Base-by-base conservation (phyloP, 257 asterid genomes). In the Handroanthus guayacan region DNA sequence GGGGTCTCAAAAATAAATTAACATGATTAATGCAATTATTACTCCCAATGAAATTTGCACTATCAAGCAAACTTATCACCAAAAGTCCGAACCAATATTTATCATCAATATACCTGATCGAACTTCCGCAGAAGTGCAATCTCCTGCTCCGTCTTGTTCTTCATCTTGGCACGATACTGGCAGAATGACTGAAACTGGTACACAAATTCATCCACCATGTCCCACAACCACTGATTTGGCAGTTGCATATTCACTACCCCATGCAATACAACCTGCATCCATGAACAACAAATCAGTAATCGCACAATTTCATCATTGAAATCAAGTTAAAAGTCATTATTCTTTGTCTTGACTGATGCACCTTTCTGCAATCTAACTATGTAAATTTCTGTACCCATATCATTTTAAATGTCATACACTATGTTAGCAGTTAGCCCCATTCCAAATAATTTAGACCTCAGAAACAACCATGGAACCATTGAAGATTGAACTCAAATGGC, bases 181-280 rank as follows among this genome's bases (percentile, higher is more conserved):
- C 97, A 93, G 87, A 95, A 95, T 14, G 97, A 90, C 86, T 93
- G 99, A 65, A 93, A 95, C 78, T 95, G 99, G 87, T 93, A 93
- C 0, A 93, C 98, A 69, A 95, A 95, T 79, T 93, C 99, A 77
- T 95, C 99, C 31, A 93, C 97, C 98, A 93, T 95, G 77, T 95
- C 99, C 99, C 99, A 95, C 86, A 93, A 71, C 99, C 98, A 95
- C 86, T 95, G 97, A 87, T 95, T 95, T 11, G 99, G 99, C 81
- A 95, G 80, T 83, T 95, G 98, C 98, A 95, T 91, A 82, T 90
- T 95, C 69, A 93, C 99, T 61, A 89, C 93, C 17, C 98, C 97
- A 25, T 89, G 97, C 87, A 95, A 85, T 44, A 95, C 97, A 81
- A 93, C 97, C 98, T 95, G 78, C 36, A 72, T 3, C 43, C 39